Evolutionary conservation across 768 basidiomycete species (phyloP).

Genomic region (Auricularia sp.): DNA sequence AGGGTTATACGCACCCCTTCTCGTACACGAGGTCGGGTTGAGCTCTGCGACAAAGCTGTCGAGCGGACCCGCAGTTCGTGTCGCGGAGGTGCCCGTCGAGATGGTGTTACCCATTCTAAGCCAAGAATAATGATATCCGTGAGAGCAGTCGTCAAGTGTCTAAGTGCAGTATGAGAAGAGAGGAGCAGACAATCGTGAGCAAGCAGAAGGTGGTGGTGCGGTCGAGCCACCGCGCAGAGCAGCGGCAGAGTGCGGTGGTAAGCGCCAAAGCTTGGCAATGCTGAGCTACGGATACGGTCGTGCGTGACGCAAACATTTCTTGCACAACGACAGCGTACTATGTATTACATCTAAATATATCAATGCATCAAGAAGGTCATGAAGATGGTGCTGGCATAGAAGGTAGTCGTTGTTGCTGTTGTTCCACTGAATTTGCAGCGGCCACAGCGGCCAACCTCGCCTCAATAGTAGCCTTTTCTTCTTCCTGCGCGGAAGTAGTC

Average conservation of each 20-base stretch:
- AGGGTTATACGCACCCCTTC: constrained; percentile 51
- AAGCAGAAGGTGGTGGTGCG: not conserved
- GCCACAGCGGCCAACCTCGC: not conserved
- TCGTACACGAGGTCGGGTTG: constrained; percentile 84
- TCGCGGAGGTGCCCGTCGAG: constrained; percentile 51
- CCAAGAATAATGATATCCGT: constrained; percentile 8
- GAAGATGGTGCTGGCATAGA: no score
- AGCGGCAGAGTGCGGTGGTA: not conserved
- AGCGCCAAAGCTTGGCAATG: no score
- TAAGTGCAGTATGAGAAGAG: not conserved
- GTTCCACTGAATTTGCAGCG: not conserved
- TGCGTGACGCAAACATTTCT: no score
- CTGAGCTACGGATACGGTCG: no score
- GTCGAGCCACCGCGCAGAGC: not conserved
- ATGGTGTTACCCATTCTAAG: constrained; percentile 65
- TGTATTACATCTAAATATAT: no score
- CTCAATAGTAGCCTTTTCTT: constrained; percentile 7
- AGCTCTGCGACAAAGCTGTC: constrained; percentile 90
- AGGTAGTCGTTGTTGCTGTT: no score
- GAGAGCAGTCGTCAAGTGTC: not conserved
- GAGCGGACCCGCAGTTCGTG: constrained; percentile 66
- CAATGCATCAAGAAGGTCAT: no score
- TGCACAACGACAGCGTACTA: no score
- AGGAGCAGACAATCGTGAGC: not conserved
- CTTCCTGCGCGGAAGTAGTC: constrained; percentile 12